A percentile compares a stretch with the other conserved stretches of the same genome.
These are phyloP conservation scores for Aspergillus carbonarius DNA, from an alignment of 2,329 filamentous ascomycete genomes.

Conservation along the genomic window DNA sequence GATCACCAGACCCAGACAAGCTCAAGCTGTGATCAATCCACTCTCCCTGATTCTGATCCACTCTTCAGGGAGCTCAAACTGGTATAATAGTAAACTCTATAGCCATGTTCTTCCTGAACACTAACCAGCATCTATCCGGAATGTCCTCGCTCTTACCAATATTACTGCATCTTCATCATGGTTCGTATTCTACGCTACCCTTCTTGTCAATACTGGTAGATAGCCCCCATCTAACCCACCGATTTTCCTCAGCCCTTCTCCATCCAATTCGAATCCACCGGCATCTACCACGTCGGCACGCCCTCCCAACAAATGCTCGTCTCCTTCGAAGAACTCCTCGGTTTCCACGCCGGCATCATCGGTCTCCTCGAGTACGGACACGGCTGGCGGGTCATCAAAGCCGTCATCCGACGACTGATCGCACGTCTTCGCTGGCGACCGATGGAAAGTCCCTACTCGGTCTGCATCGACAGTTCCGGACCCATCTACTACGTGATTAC, in stretches of 20 bases:
- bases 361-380: neutral
- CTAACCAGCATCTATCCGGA: neutral
- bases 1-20: neutral
- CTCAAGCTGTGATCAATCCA: neutral
- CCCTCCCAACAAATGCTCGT: neutral
- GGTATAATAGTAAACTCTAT: neutral
- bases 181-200: neutral
- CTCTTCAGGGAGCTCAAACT: neutral
- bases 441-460: neutral
- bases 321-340: neutral
- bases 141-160: neutral
- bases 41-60: neutral
- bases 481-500: neutral
- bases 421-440: neutral
- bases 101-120: neutral
- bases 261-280: neutral
- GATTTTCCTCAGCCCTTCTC: neutral
- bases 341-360: neutral
- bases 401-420: neutral
- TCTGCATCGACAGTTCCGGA: neutral
- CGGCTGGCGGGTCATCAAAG: neutral
- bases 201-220: no score
- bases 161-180: neutral
- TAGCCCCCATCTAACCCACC: no score
- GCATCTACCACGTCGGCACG: neutral